phyloP scores from a whole-genome alignment of 1,139 yeast genomes.

The Yamadazyma pseudoaaseri region DNA sequence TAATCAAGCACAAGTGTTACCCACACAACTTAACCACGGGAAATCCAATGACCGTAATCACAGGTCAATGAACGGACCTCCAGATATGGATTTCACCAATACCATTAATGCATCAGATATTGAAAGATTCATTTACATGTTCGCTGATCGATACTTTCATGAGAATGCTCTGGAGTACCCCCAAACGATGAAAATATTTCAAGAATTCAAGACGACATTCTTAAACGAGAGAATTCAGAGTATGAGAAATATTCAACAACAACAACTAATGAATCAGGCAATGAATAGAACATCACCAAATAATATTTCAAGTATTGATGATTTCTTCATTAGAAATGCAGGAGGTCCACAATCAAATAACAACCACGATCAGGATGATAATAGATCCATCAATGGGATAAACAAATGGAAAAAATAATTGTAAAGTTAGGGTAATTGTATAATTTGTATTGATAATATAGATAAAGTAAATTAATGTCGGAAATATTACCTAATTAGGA shows the following conservation, averaged over 20 bases:
- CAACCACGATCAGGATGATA: slow-evolving; percentile 6
- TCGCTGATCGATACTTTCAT: slow-evolving; percentile 49
- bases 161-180: slow-evolving; percentile 47
- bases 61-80: background rate
- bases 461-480: too few relatives aligned
- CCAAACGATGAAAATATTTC: slow-evolving; percentile 48
- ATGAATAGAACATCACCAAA: slow-evolving; percentile 11
- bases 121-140: slow-evolving; percentile 47
- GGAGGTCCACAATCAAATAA: slow-evolving; percentile 9
- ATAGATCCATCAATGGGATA: slow-evolving; percentile 3
- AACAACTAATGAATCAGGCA: slow-evolving; percentile 6
- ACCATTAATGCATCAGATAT: slow-evolving; percentile 41
- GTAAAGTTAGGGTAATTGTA: too few relatives aligned
- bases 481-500: too few relatives aligned
- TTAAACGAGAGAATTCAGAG: slow-evolving; percentile 47
- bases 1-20: slow-evolving; percentile 1
- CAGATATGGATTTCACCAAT: slow-evolving; percentile 7
- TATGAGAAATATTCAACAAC: slow-evolving; percentile 23
- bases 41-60: background rate
- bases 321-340: slow-evolving; percentile 24
- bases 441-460: background rate
- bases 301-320: slow-evolving; percentile 30
- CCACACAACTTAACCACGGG: slow-evolving; percentile 2
- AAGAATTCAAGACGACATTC: slow-evolving; percentile 49
- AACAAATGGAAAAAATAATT: slow-evolving; percentile 11